Conservation (phyloP, 73 alveolate genomes). For the Urostyla sp. region DNA sequence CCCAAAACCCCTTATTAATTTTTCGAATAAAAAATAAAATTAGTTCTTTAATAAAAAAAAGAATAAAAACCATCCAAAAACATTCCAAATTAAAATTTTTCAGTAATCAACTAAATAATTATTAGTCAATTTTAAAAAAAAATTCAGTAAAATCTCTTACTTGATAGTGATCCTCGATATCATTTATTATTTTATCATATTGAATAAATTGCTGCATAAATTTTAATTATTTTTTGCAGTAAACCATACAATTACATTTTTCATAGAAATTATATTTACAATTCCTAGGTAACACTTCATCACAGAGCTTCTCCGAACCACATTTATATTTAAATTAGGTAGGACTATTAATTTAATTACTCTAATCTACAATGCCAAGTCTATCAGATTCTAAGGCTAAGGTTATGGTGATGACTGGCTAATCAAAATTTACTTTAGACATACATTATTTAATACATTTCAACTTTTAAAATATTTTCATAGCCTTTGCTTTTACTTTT, state of each 20-base stretch:
- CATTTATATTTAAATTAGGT: slow-evolving; percentile 46
- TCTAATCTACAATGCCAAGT: slow-evolving; percentile 4
- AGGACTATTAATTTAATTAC: background rate
- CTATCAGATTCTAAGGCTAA: slow-evolving; percentile 22
- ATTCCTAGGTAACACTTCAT: slow-evolving; percentile 57
- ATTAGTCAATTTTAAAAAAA: no score
- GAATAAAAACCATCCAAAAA: no score
- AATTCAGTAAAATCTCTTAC: background rate
- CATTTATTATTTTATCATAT: slow-evolving; percentile 3
- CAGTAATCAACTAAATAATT: no score
- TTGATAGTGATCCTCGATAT: slow-evolving; percentile 33
- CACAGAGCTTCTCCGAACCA: slow-evolving; percentile 51
- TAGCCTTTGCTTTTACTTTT: background rate
- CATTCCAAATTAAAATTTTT: no score
- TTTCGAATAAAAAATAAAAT: no score
- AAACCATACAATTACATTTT: slow-evolving; percentile 51
- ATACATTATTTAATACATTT: slow-evolving; percentile 38
- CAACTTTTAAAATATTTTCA: slow-evolving; percentile 7
- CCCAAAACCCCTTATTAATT: no score
- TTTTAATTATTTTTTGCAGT: slow-evolving; percentile 44
- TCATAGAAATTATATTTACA: slow-evolving; percentile 51
- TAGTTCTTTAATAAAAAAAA: no score
- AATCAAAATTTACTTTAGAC: slow-evolving; percentile 17
- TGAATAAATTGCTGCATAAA: slow-evolving; percentile 21
- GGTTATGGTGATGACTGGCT: background rate